Evolutionary conservation across 1,284 basidiomycete genomes (phyloP), one percentile per base, ranked within the genome.

Genomic region (Heliocybe sulcata): DNA sequence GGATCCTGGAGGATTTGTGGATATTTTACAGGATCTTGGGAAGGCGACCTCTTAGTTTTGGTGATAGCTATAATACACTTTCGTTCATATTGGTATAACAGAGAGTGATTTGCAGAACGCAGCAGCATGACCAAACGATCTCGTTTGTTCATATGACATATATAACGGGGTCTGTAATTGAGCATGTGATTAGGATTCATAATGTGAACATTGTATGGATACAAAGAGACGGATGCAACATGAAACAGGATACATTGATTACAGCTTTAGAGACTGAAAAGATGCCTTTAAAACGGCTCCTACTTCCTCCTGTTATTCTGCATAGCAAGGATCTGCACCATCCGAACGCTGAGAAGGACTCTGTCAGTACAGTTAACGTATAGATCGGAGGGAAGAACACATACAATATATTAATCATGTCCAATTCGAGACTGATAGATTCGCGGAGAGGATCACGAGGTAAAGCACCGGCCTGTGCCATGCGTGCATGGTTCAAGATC

Each of bases 341-440:
- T 77, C 33, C 92, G 86, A 59, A 93, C 80, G 65, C 87, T 90
- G 16, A 16, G 38, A 54, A 47, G 8, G 38, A 42, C 3, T 6
- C n/a, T 20, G n/a, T 4, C n/a, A 6, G n/a, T 42, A 20, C 16
- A 42, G 3, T 20, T 3, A 45, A 33, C 10, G 53, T 20, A 33
- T 2, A 19, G 20, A 33, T 53, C 4, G 25, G 35, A 45, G 27
- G 47, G 6, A 12, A 16, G 14, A 42, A 49, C 23, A 73, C 82
- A 59, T 60, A 87, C 88, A 92, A 90, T 54, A 91, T 90, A 66
- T 90, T 94, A 67, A 96, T 85, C 77, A 93, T 88, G 66, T 94
- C 90, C 55, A 96, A 78, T 66, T 94, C 86, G 49, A 94, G 76
- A 52, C 83, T 77, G 55, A 91, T 82, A 10, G 88, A 82, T 71